A percentile compares a stretch with the other conserved stretches of the same genome.
Conservation (phyloP, 192 early-diverging fungal species). For the Obelidium mucronatum region DNA sequence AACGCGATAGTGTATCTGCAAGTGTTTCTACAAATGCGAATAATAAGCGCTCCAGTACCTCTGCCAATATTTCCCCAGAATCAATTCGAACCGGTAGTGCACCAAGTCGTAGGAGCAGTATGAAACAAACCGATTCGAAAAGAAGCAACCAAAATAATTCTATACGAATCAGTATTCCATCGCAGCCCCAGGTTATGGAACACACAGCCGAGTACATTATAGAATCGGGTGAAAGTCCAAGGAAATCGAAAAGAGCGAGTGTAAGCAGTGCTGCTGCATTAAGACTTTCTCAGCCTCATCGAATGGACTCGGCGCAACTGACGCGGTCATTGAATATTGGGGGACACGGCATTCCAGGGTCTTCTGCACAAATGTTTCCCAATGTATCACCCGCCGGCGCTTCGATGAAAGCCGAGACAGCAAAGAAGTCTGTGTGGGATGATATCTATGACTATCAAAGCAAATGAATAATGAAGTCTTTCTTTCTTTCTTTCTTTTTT, state of each 20-base stretch:
- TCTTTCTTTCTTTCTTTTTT: background rate
- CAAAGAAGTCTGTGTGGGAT: constrained; percentile 1
- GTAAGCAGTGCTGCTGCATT: background rate
- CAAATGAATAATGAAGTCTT: background rate
- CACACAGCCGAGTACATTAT: background rate
- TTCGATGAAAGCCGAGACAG: background rate
- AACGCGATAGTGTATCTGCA: background rate
- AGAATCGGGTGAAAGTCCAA: background rate
- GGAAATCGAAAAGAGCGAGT: background rate
- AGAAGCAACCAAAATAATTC: background rate
- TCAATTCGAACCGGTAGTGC: background rate
- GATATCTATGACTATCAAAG: background rate
- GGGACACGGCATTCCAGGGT: background rate
- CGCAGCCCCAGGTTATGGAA: background rate
- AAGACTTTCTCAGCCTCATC: background rate
- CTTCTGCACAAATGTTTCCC: background rate
- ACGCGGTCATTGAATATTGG: background rate
- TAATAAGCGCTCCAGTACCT: background rate
- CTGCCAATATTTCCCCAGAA: background rate
- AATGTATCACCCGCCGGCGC: background rate
- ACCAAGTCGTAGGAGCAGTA: background rate
- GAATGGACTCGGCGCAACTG: background rate
- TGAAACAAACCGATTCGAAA: background rate
- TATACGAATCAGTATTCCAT: background rate
- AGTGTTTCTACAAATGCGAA: background rate